Percentiles rank a stretch among this genome's conserved stretches.
Evolutionary conservation across 768 basidiomycete species (phyloP).

Genomic region (Lentinula lateritia): DNA sequence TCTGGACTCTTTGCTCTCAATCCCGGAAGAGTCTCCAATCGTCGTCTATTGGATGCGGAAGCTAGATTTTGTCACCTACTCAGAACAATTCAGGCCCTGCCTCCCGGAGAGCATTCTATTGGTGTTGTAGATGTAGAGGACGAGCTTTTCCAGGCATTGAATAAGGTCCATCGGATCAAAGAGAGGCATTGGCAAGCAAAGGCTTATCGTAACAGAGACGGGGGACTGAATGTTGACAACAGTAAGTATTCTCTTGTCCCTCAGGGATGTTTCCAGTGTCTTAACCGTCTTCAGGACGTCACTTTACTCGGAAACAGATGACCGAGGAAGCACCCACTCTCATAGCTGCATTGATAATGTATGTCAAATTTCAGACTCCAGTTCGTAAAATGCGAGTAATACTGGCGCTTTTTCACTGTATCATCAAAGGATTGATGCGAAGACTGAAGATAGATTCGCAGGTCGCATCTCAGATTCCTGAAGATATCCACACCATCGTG

Average conservation of each 20-base stretch:
- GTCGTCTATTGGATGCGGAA: background rate
- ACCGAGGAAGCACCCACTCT: background rate
- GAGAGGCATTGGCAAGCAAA: background rate
- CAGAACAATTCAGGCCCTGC: no score
- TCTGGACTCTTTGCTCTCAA: background rate
- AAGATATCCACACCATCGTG: background rate
- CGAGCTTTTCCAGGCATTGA: background rate
- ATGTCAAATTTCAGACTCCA: background rate
- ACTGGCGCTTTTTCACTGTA: background rate
- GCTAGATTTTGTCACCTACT: background rate
- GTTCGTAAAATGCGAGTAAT: background rate
- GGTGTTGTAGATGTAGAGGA: background rate
- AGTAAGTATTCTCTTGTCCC: background rate
- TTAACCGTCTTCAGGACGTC: background rate
- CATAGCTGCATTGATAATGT: background rate
- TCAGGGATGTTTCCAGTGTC: background rate
- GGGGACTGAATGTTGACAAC: background rate
- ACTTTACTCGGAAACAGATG: background rate
- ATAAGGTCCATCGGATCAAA: background rate
- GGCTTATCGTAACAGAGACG: background rate
- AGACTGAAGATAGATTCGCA: background rate
- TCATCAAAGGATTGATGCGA: background rate
- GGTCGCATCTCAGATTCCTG: background rate
- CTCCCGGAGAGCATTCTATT: background rate
- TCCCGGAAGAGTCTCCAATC: background rate